Percentiles rank a stretch among this genome's conserved stretches.
phyloP scores from a whole-genome alignment of 2,329 filamentous ascomycete genomes.

The Aspergillus pseudotamarii region DNA sequence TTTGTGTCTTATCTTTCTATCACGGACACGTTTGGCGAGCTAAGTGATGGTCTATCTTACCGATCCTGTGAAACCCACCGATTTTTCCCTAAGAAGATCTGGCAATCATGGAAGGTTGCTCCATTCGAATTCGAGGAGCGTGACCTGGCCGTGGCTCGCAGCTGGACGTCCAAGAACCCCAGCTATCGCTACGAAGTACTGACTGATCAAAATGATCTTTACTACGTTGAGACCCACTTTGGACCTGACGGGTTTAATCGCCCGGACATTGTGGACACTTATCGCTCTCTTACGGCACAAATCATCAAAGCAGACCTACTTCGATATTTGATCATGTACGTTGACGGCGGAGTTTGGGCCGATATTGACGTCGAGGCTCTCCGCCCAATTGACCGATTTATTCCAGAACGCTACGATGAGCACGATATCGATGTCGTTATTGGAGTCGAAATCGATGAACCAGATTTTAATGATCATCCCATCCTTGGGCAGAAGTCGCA shows the following conservation, averaged over 20 bases:
- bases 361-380: slow-evolving; percentile 64
- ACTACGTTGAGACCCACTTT: slow-evolving; percentile 70
- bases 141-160: slow-evolving; percentile 62
- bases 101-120: slow-evolving; percentile 76
- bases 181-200: slow-evolving; percentile 68
- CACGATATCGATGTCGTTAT: slow-evolving; percentile 71
- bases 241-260: slow-evolving; percentile 67
- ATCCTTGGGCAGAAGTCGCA: slow-evolving; percentile 69
- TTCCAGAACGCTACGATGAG: slow-evolving; percentile 65
- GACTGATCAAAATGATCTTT: slow-evolving; percentile 68
- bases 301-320: slow-evolving; percentile 70
- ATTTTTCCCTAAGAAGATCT: slow-evolving; percentile 68
- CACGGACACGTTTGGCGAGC: slow-evolving; percentile 1
- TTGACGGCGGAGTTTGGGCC: slow-evolving; percentile 63
- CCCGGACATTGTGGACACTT: slow-evolving; percentile 66
- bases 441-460: slow-evolving; percentile 72
- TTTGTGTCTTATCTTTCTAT: slow-evolving; percentile 5
- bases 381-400: slow-evolving; percentile 57
- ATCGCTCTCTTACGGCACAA: slow-evolving; percentile 61
- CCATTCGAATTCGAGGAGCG: slow-evolving; percentile 67
- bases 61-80: neutral
- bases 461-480: slow-evolving; percentile 63
- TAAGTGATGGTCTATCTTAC: neutral
- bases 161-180: slow-evolving; percentile 69
- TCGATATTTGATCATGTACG: slow-evolving; percentile 69